Conservation (phyloP, 768 basidiomycete genomes). For the Leccinum barrowsii region DNA sequence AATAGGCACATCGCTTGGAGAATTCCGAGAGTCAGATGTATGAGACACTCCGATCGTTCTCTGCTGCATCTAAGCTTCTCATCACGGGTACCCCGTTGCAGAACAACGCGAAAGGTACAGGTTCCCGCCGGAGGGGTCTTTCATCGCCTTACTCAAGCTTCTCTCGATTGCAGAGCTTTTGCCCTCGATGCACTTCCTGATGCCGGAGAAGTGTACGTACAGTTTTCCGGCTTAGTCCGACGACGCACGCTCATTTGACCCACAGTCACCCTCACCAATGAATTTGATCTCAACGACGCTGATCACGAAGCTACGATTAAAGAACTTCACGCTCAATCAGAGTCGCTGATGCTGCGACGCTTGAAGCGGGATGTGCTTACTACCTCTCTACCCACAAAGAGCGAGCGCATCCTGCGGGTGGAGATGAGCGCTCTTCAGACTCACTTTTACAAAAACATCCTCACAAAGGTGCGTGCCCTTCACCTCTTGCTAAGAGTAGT, state of each 20-base stretch:
- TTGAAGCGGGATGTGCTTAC: too few relatives aligned
- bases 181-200: constrained; percentile 98
- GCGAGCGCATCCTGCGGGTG: too few relatives aligned
- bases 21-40: constrained; percentile 97
- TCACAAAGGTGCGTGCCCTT: constrained; percentile 57
- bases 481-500: background rate
- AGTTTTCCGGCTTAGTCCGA: too few relatives aligned
- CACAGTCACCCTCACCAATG: too few relatives aligned
- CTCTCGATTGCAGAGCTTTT: constrained; percentile 63
- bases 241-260: too few relatives aligned
- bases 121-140: background rate
- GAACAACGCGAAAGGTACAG: constrained; percentile 94
- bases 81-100: constrained; percentile 98
- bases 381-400: too few relatives aligned
- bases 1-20: constrained; percentile 92
- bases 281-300: too few relatives aligned
- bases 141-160: constrained; percentile 6
- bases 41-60: constrained; percentile 87
- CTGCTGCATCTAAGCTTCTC: constrained; percentile 86
- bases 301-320: too few relatives aligned
- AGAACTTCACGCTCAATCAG: too few relatives aligned
- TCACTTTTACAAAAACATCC: too few relatives aligned
- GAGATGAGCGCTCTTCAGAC: too few relatives aligned
- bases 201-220: constrained; percentile 93
- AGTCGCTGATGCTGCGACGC: too few relatives aligned